A percentile compares a stretch with the other conserved stretches of the same genome.
Conservation (phyloP, 2,329 filamentous ascomycete genomes). For the Fonsecaea monophora region DNA sequence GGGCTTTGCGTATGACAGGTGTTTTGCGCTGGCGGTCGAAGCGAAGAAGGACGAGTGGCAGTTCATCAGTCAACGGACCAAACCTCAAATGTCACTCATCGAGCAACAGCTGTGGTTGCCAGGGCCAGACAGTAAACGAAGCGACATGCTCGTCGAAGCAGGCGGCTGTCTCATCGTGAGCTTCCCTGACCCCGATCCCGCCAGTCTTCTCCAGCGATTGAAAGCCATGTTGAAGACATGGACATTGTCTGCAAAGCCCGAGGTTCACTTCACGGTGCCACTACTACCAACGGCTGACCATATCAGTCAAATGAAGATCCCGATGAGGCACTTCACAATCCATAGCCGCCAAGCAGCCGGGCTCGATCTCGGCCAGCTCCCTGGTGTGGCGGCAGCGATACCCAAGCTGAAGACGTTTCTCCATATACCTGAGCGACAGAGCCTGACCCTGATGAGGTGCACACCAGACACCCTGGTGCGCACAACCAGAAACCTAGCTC, state of each 20-base stretch:
- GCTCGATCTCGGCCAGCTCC: constrained; percentile 29
- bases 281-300: constrained; percentile 21
- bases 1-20: constrained; percentile 39
- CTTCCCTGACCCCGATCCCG: constrained; percentile 30
- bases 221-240: constrained; percentile 31
- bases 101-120: constrained; percentile 38
- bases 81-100: constrained; percentile 39
- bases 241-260: constrained; percentile 23
- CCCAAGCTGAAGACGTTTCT: constrained; percentile 37
- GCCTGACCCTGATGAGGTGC: constrained; percentile 33
- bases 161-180: constrained; percentile 35
- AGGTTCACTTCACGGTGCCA: constrained; percentile 30
- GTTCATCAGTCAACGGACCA: constrained; percentile 42
- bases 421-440: constrained; percentile 26
- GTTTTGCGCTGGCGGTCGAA: constrained; percentile 38
- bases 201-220: constrained; percentile 20
- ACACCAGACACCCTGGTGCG: constrained; percentile 36
- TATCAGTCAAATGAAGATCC: constrained; percentile 14
- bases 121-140: constrained; percentile 18
- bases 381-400: constrained; percentile 27
- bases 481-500: constrained; percentile 38
- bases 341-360: constrained; percentile 31
- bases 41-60: constrained; percentile 29
- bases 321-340: constrained; percentile 28
- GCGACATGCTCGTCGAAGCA: constrained; percentile 31